A percentile compares a stretch with the other conserved stretches of the same genome.
phyloP scores from a whole-genome alignment of 192 early-diverging fungal genomes.

The Diversispora epigaea region DNA sequence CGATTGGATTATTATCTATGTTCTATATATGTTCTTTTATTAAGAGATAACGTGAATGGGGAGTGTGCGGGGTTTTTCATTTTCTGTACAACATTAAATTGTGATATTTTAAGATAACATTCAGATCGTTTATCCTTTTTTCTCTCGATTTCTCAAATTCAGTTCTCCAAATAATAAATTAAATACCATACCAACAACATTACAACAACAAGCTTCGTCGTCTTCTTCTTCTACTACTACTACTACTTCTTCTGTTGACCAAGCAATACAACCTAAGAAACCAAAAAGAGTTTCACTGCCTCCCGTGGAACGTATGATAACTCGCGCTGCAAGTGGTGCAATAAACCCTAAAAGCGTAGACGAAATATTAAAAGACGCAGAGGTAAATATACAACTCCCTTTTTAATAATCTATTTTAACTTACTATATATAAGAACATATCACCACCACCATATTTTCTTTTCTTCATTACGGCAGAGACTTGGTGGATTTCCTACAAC shows the following conservation, averaged over 20 bases:
- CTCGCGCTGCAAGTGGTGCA: slow-evolving; percentile 58
- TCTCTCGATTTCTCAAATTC: too few species aligned
- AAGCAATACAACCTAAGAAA: slow-evolving; percentile 43
- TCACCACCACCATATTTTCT: slow-evolving; percentile 18
- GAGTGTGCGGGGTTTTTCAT: too few species aligned
- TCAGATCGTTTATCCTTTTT: too few species aligned
- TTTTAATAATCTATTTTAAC: slow-evolving; percentile 20
- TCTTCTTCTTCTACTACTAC: neutral
- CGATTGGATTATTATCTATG: neutral
- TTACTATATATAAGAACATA: neutral
- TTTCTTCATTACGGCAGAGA: slow-evolving; percentile 12
- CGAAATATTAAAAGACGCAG: slow-evolving; percentile 46
- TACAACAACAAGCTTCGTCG: neutral
- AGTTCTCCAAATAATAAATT: too few species aligned
- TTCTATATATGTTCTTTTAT: neutral
- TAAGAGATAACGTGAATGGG: too few species aligned
- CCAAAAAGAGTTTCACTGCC: slow-evolving; percentile 45
- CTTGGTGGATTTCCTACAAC: neutral
- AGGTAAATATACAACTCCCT: slow-evolving; percentile 10
- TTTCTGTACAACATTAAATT: too few species aligned
- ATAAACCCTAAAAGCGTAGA: slow-evolving; percentile 57
- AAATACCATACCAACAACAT: neutral
- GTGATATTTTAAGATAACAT: too few species aligned
- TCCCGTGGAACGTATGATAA: slow-evolving; percentile 59
- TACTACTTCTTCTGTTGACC: neutral